Evolutionary conservation across 2,329 filamentous ascomycete species (phyloP), one percentile per base, ranked within the genome.

Genomic region (Anisogramma anomala): DNA sequence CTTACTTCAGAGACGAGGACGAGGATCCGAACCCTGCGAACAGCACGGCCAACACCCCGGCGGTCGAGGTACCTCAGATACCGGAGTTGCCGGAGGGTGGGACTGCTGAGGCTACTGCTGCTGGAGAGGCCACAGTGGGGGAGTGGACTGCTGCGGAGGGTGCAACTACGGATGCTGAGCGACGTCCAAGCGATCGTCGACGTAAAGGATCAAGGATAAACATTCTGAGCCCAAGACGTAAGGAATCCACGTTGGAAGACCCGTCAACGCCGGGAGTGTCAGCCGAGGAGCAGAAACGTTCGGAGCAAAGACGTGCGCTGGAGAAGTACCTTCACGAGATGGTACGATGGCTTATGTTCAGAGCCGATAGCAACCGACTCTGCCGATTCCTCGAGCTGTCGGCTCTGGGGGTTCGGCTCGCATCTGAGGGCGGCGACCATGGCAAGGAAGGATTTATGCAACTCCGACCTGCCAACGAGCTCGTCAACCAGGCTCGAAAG

Each of bases 331-430:
- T 98, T 15, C 85, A 89, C 49, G 83, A 89, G 54, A 86, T 96
- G 79, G 89, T 96, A 46, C 79, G 85, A 41, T 96, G 89, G 74
- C 77, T 98, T 53, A 96, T 98, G 62, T 98, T 98, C 64, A 78
- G 89, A 33, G 80, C 91, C 6, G 89, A 96, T 60, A 95, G 87
- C 63, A 96, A 95, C 55, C 79, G 91, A 8, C 69, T 98, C 3
- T 98, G 91, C 64, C 91, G 93, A 49, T 98, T 98, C 58, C 68
- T 98, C 2, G 91, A 98, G 58, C 68, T 98, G 7, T 98, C 91
- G 15, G 89, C 93, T 1, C 70, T 98, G 4, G 91, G 91, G 17
- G 87, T 98, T 36, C 80, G 93, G 35, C 74, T 98, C 36, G 91
- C 91, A 18, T 87, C 89, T 0, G 93, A 98, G 61, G 88, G 87